phyloP scores from a whole-genome alignment of 1,139 yeast species.

The Diutina ranongensis region DNA sequence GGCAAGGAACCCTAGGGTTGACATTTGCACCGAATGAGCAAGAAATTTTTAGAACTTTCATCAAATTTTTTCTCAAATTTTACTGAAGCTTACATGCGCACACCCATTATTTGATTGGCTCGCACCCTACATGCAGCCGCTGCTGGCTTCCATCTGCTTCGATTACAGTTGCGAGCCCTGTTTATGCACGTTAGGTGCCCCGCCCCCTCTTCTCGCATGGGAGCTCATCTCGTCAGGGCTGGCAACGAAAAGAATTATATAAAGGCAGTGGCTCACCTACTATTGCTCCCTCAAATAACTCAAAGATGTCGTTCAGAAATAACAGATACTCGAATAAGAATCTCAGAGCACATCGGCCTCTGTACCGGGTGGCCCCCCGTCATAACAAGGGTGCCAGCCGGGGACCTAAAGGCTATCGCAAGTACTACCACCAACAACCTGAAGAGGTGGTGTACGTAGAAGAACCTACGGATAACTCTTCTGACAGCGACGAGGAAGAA shows the following conservation, averaged over 20 bases:
- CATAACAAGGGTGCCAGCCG: not conserved
- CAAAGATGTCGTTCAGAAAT: slow-evolving; percentile 1
- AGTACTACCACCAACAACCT: slow-evolving; percentile 11
- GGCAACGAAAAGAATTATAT: not conserved
- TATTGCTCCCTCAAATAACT: not conserved
- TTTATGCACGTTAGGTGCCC: not conserved
- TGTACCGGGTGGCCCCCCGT: slow-evolving; percentile 2
- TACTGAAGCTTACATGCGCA: not conserved
- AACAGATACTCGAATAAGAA: slow-evolving; percentile 2
- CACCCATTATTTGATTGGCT: not conserved
- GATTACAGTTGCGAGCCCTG: not conserved
- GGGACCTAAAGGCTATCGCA: slow-evolving; percentile 9
- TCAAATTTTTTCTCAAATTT: not conserved
- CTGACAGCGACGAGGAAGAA: slow-evolving; percentile 12
- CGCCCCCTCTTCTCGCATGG: not conserved
- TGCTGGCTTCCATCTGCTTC: not conserved
- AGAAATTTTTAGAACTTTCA: not conserved
- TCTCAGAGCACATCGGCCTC: not conserved
- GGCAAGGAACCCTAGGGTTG: not conserved
- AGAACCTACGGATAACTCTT: slow-evolving; percentile 10
- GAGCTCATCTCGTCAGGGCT: not conserved
- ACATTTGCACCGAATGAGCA: not conserved
- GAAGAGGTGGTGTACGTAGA: slow-evolving; percentile 11
- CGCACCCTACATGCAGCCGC: not conserved
- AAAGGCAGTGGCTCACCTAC: not conserved